These are phyloP conservation scores for Populus hybrid DNA, from an alignment of 441 rosid species.

Conservation along the genomic window DNA sequence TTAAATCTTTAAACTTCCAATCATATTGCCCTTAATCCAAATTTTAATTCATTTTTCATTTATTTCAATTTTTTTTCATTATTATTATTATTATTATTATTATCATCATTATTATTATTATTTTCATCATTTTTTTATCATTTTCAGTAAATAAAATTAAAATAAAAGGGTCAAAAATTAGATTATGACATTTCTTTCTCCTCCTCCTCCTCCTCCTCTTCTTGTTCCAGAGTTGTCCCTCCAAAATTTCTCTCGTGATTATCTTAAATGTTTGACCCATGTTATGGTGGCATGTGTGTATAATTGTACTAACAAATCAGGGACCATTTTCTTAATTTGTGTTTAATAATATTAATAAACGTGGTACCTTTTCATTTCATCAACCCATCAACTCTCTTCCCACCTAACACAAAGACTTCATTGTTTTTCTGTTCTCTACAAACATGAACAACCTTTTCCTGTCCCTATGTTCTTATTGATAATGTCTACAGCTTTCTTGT, in stretches of 20 bases:
- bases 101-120: too few species aligned
- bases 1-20: too few species aligned
- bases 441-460: constrained; percentile 3
- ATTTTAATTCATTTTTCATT: too few species aligned
- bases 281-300: neutral
- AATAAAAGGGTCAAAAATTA: too few species aligned
- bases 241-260: constrained; percentile 27
- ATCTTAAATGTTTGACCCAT: constrained; percentile 39
- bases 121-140: too few species aligned
- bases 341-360: neutral
- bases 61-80: too few species aligned
- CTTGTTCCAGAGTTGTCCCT: constrained; percentile 32
- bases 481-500: constrained; percentile 10
- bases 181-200: too few species aligned
- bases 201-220: neutral
- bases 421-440: constrained; percentile 13
- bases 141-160: too few species aligned
- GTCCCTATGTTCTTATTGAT: constrained; percentile 18
- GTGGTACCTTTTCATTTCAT: constrained; percentile 28
- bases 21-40: too few species aligned
- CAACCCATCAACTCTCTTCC: constrained; percentile 34
- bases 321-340: neutral
- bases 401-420: constrained; percentile 48
- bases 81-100: too few species aligned
- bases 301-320: neutral